Evolutionary conservation across 2,329 filamentous ascomycete species (phyloP).

Genomic region (Dactylellina parvicollis): DNA sequence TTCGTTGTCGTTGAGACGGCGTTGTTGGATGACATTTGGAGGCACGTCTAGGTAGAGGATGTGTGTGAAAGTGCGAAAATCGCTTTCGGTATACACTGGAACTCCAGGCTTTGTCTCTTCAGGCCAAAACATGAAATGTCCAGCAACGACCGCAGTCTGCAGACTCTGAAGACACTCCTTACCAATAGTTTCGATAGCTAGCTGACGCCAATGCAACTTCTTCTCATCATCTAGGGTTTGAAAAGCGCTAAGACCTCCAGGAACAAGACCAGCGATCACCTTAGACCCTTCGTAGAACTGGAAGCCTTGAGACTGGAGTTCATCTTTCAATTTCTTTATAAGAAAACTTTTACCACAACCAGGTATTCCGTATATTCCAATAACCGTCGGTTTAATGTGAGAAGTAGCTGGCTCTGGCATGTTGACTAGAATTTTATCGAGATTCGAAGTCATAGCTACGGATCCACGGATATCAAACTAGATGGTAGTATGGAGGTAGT

Average conservation of each 20-base stretch:
- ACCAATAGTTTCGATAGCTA: slow-evolving; percentile 65
- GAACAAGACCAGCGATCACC: slow-evolving; percentile 62
- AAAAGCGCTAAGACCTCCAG: slow-evolving; percentile 66
- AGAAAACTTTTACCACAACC: slow-evolving; percentile 68
- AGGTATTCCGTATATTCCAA: slow-evolving; percentile 69
- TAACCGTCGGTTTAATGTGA: slow-evolving; percentile 60
- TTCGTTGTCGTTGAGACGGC: slow-evolving; percentile 61
- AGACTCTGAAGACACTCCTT: slow-evolving; percentile 60
- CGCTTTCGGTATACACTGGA: slow-evolving; percentile 60
- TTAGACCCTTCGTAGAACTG: slow-evolving; percentile 67
- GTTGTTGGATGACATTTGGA: slow-evolving; percentile 61
- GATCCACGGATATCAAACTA: no score
- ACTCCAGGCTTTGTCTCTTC: slow-evolving; percentile 59
- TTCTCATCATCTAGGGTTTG: slow-evolving; percentile 60
- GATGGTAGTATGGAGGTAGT: not conserved
- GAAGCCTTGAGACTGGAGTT: slow-evolving; percentile 61
- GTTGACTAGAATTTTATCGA: not conserved
- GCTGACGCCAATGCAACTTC: slow-evolving; percentile 62
- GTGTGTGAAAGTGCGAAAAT: slow-evolving; percentile 67
- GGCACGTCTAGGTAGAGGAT: slow-evolving; percentile 68
- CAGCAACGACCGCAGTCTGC: slow-evolving; percentile 65
- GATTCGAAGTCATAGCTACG: not conserved
- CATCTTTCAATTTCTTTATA: slow-evolving; percentile 62
- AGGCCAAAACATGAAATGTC: slow-evolving; percentile 69
- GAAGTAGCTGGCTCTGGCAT: slow-evolving; percentile 1